phyloP scores from a whole-genome alignment of 495 filamentous ascomycete genomes.

The Neurospora africana region DNA sequence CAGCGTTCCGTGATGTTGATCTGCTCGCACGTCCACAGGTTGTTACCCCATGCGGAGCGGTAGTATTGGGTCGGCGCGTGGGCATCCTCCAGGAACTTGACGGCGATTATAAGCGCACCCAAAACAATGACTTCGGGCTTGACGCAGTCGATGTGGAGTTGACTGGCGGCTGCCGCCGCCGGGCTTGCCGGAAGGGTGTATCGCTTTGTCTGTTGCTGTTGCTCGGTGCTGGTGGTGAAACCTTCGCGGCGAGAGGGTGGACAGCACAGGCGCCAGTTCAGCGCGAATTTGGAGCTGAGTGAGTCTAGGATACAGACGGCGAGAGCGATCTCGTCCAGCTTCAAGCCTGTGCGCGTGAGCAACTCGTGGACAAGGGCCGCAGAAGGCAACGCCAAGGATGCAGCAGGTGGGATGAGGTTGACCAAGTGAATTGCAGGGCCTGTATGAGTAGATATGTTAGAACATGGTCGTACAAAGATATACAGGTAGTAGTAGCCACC shows the following conservation, averaged over 20 bases:
- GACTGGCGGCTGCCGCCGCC: constrained; percentile 7
- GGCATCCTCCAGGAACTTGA: constrained; percentile 44
- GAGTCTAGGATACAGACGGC: constrained; percentile 46
- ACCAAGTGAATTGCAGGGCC: constrained; percentile 45
- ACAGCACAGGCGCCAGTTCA: constrained; percentile 40
- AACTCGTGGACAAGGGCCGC: constrained; percentile 41
- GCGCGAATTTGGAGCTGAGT: constrained; percentile 44
- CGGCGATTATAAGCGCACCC: constrained; percentile 38
- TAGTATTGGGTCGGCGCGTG: constrained; percentile 34
- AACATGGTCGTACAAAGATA: not conserved
- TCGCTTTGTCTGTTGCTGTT: constrained; percentile 21
- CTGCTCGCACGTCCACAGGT: constrained; percentile 42
- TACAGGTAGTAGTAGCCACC: not conserved
- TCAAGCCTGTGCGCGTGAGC: constrained; percentile 37
- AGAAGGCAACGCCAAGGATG: constrained; percentile 39
- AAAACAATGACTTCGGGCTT: constrained; percentile 43
- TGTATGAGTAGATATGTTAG: constrained; percentile 11
- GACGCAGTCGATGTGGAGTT: constrained; percentile 44
- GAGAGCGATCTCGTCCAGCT: constrained; percentile 40
- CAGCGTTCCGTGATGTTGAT: constrained; percentile 44
- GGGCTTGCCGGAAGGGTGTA: constrained; percentile 34
- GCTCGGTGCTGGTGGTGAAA: not conserved
- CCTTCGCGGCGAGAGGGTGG: constrained; percentile 24
- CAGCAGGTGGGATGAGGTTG: constrained; percentile 43
- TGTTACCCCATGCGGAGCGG: constrained; percentile 31